A percentile compares a stretch with the other conserved stretches of the same genome.
Evolutionary conservation across 164 flowering plant species (phyloP).

Genomic region (Annona squamosa): DNA sequence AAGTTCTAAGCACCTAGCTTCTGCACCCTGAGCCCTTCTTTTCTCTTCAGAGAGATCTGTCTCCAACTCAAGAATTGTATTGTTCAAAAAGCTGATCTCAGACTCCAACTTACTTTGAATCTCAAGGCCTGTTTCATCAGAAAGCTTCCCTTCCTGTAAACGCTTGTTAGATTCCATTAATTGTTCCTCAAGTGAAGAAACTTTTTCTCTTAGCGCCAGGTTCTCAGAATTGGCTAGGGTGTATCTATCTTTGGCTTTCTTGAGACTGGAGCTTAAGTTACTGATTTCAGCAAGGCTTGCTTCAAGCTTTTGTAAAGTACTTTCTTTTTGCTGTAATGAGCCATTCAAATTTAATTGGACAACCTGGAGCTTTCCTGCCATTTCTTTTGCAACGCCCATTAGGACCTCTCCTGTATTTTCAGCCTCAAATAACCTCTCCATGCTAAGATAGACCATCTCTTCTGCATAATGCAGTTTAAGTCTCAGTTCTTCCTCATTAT

Average conservation of each 20-base stretch:
- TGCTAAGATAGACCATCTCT: conserved; percentile 38
- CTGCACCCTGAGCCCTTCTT: conserved; percentile 43
- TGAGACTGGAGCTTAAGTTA: conserved; percentile 6
- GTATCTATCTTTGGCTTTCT: conserved; percentile 30
- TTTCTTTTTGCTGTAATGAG: conserved; percentile 42
- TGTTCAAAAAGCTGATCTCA: conserved; percentile 39
- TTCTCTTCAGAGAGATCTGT: conserved; percentile 34
- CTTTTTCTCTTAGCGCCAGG: conserved; percentile 33
- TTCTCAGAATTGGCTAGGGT: conserved; percentile 33
- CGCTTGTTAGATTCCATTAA: conserved; percentile 31
- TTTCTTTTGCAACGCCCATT: conserved; percentile 54
- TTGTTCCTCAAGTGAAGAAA: conserved; percentile 38
- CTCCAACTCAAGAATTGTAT: conserved; percentile 29
- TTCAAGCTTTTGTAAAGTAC: conserved; percentile 7
- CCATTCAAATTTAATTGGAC: conserved; percentile 49
- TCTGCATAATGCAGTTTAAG: conserved; percentile 40
- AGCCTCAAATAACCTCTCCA: conserved; percentile 50
- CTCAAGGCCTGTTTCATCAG: conserved; percentile 30
- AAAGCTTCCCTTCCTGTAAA: conserved; percentile 23
- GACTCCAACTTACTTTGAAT: conserved; percentile 18
- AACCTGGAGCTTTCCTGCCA: conserved; percentile 44
- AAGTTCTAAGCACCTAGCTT: conserved; percentile 34
- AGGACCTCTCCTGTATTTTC: conserved; percentile 59
- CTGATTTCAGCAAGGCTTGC: conserved; percentile 11
- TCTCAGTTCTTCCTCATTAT: conserved; percentile 52